Evolutionary conservation across 495 filamentous ascomycete species (phyloP), one percentile per base, ranked within the genome.

Genomic region (Xylaria longipes): DNA sequence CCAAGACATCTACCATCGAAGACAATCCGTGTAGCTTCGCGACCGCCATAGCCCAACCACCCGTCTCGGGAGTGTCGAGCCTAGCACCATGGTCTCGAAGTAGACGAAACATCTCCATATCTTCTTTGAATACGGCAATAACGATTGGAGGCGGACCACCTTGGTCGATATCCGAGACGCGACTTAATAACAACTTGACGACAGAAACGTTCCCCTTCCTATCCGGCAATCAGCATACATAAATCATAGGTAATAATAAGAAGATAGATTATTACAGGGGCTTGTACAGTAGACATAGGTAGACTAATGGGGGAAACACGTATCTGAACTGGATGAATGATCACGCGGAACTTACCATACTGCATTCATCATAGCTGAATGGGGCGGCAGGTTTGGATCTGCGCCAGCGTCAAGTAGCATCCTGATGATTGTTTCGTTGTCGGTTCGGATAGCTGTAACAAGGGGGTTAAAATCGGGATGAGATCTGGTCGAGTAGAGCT

Each of bases 1-100:
- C 41, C 43, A 65, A 37, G 7, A 65, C 43, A n/a, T 65, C 63
- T 11, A 65, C 29, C 63, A 65, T 65, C 14, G 62, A 65, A 65
- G 41, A 48, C 12, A 65, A 35, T 37, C 43, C 62, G 29, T 35
- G 15, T 22, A 11, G 0, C 29, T 65, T 46, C 8, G 43, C 62
- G 5, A 35, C 2, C 5, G 43, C 17, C 62, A 65, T 22, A 6
- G 17, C 17, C 27, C 29, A 50, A 11, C 27, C 29, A 25, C 62
- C 62, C 12, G 62, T 65, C 41, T 50, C 43, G 6, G 62, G 62
- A 0, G 62, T 65, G 22, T 65, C 62, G 3, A 65, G 62, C 17
- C 43, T 65, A 9, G 62, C 62, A n/a, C 62, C 62, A 20, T 35
- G 27, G 12, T 50, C 43, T 12, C 62, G 25, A 35, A 65, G 62